Conservation (phyloP, 306 rosid species). For the Aeschynomene evenia region DNA sequence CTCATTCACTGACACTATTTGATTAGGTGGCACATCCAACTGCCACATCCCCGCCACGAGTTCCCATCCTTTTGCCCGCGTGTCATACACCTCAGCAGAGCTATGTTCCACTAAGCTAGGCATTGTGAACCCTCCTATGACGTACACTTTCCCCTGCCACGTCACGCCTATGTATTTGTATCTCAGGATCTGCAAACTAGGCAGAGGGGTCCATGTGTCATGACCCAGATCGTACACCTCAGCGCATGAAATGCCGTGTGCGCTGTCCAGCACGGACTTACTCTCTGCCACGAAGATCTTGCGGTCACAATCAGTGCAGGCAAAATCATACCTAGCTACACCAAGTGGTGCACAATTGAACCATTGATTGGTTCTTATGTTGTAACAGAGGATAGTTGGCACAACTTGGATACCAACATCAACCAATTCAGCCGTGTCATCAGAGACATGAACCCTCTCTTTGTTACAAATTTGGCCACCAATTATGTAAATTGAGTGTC, state of each 20-base stretch:
- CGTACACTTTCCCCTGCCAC: slow-evolving; percentile 50
- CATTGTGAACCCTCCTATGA: slow-evolving; percentile 55
- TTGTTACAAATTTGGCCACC: slow-evolving; percentile 61
- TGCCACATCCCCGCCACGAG: slow-evolving; percentile 61
- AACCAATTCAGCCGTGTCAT: slow-evolving; percentile 38
- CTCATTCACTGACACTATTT: slow-evolving; percentile 54
- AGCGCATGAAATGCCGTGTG: slow-evolving; percentile 37
- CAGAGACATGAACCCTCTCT: slow-evolving; percentile 38
- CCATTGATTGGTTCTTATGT: slow-evolving; percentile 50
- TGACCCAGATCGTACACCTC: slow-evolving; percentile 50
- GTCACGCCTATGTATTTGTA: slow-evolving; percentile 63
- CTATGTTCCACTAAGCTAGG: slow-evolving; percentile 48
- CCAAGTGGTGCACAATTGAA: slow-evolving; percentile 39
- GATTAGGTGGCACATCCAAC: slow-evolving; percentile 71
- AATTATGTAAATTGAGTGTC: slow-evolving; percentile 51
- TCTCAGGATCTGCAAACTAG: slow-evolving; percentile 47
- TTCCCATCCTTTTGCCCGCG: slow-evolving; percentile 42
- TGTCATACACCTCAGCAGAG: slow-evolving; percentile 59
- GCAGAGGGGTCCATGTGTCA: slow-evolving; percentile 44
- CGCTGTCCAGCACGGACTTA: slow-evolving; percentile 33
- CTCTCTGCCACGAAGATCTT: slow-evolving; percentile 67
- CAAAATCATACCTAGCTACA: slow-evolving; percentile 55
- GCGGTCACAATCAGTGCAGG: slow-evolving; percentile 44
- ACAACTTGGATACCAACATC: slow-evolving; percentile 48
- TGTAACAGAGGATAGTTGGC: slow-evolving; percentile 49